Base-by-base conservation (phyloP, 2,329 filamentous ascomycete genomes). In the Cordyceps farinosa region DNA sequence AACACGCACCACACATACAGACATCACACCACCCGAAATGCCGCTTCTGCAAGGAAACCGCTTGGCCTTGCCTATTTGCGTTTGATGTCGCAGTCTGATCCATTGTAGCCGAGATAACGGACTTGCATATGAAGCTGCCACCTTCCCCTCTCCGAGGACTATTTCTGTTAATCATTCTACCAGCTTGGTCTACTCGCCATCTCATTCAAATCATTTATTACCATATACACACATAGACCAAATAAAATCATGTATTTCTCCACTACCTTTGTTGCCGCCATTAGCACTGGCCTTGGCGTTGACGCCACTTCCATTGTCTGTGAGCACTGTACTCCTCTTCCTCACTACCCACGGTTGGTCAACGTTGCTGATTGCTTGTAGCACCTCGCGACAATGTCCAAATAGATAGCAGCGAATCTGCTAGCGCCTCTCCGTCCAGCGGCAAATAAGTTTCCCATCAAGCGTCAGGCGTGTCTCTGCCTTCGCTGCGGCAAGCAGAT, bases 361-460 rank as follows among this genome's bases (percentile, higher is more conserved):
- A n/a, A 7, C 11, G 9, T 42, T 60, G 36, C 48, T 60, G 48
- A 51, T 15, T 29, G 22, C 50, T 52, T 27, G 13, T 40, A 60
- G 57, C 47, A 44, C 57, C 57, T 60, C 45, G 57, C 9, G 57
- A 60, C 17, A 60, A 52, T 44, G 57, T 44, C 5, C 57, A 51
- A 51, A 42, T 60, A 44, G 36, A 60, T 36, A 5, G 47, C 47
- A 27, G 47, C 38, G 57, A 51, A 17, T 44, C 57, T 36, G 42
- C 15, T 15, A 60, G 44, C 29, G 9, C 2, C 27, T 44, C 47
- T 32, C 36, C 57, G n/a, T 42, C 34, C 17, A 45, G 47, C 15
- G 47, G 57, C 44, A 60, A 60, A 52, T 60, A 36, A 60, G 29
- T n/a, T 42, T 30, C 45, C 47, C 15, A 38, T 58, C n/a, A 48